Evolutionary conservation across 345 rosid species (phyloP), one percentile per base, ranked within the genome.

Genomic region (Kernera saxatilis): DNA sequence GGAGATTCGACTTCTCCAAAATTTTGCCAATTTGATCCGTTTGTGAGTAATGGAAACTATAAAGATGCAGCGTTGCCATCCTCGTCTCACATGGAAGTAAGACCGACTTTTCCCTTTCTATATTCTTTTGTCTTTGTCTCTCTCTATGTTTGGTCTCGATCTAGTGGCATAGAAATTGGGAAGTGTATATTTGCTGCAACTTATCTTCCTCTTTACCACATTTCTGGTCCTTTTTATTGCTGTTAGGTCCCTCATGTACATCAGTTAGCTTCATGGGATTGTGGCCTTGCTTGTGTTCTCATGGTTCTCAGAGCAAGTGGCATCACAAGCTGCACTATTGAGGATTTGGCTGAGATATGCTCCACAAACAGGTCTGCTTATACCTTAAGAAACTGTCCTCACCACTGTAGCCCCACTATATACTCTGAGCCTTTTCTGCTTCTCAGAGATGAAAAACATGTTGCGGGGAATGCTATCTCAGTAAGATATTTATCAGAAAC

Each of bases 221-320:
- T 62, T 59, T 15, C 12, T 56, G 46, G 3, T 53, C 44, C 37
- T 15, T 69, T 65, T 6, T 23, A 32, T 68, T 54, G 55, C 15
- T 45, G 19, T 57, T 80, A 94, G 97, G 94, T 93, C 33, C 91
- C 95, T 15, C 96, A 87, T 59, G 70, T 88, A 63, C 89, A 85
- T 62, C 98, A 91, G 84, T 70, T 87, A 70, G 82, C 73, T 71
- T 84, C 92, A 21, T 92, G 99, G 98, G 99, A 92, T 67, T 92
- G 99, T 49, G 99, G 99, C 27, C 87, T 91, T 49, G 99, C 98
- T 77, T 94, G 98, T 77, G 85, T 89, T 67, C 78, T 81, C 43
- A 91, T 94, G 99, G 88, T 79, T 73, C 82, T 94, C 82, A 86
- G 85, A 77, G 80, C 89, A 1, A 69, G 82, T 76, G 99, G 99